Base-by-base conservation (phyloP, 2,329 filamentous ascomycete species). In the Periconia digitata region DNA sequence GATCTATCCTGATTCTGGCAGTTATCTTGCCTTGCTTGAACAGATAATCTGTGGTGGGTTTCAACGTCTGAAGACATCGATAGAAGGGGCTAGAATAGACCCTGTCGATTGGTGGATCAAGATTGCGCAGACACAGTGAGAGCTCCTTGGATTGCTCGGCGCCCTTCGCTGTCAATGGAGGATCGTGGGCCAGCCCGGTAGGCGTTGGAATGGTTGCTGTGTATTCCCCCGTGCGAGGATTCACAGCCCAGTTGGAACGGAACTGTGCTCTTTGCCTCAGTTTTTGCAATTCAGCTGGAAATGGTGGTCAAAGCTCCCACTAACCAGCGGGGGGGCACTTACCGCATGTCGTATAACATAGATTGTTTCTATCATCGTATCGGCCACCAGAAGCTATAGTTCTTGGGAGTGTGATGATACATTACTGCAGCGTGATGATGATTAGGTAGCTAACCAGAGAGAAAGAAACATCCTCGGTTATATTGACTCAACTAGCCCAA, bases 181-280 rank as follows among this genome's bases (percentile, higher is more conserved):
- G 92, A 67, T 99, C 94, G 21, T 88, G 87, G 3, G 92, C 81
- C 55, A 96, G 91, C 44, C 89, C 89, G 6, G 94, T 97, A 1
- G 94, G 92, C 32, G 89, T 90, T 36, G 80, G 55, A 41, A 53
- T 84, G 49, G 78, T 79, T 20, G 87, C 78, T 45, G 80, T 82
- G 76, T 97, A 97, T 59, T 79, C 80, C 44, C 94, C 92, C 32
- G 89, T 92, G 52, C 80, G 75, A 39, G 85, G 84, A 72, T 97
- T 86, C 51, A 97, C 89, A 37, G 84, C 83, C 90, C 92, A 97
- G 69, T 88, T 91, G 56, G 89, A 86, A 54, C 94, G 90, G 73
- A 95, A 96, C 92, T 68, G 46, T 53, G 60, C 8, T 3, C 24
- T 32, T 15, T 32, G 29, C 13, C 20, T 29, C 24, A 37, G 35